phyloP scores from a whole-genome alignment of 2,329 filamentous ascomycete species.

The Aspergillus proliferans region DNA sequence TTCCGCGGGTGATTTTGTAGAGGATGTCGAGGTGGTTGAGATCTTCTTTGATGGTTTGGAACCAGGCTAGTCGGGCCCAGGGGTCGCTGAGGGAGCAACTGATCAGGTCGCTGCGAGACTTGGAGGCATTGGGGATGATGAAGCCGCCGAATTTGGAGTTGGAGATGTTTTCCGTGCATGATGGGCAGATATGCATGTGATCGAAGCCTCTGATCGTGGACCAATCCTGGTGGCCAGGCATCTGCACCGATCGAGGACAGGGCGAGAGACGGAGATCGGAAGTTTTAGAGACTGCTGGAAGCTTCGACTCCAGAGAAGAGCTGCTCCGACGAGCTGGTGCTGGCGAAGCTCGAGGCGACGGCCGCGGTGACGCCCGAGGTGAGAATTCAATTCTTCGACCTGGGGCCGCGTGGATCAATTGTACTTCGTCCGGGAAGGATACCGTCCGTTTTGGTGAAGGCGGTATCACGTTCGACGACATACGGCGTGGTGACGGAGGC shows the following conservation, averaged over 20 bases:
- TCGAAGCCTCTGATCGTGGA: conserved; percentile 65
- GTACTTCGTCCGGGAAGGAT: background rate
- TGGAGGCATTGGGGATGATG: conserved; percentile 58
- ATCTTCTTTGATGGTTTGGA: conserved; percentile 67
- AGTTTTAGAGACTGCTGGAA: conserved; percentile 9
- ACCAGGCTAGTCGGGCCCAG: conserved; percentile 81
- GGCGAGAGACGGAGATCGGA: conserved; percentile 48
- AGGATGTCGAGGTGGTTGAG: conserved; percentile 63
- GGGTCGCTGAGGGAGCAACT: conserved; percentile 73
- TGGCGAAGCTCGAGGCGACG: background rate
- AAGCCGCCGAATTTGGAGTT: conserved; percentile 61
- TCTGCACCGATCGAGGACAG: conserved; percentile 61
- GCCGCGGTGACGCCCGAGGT: too few species aligned
- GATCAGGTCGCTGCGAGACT: conserved; percentile 53
- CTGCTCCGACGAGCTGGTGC: background rate
- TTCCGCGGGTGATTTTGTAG: conserved; percentile 59
- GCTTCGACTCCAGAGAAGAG: background rate
- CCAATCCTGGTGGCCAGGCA: conserved; percentile 68
- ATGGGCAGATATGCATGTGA: conserved; percentile 74
- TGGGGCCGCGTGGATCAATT: background rate
- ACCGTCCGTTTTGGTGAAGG: background rate
- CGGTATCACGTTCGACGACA: background rate
- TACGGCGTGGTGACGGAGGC: background rate
- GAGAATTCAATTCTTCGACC: background rate
- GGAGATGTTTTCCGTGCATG: conserved; percentile 68